Conservation (phyloP, 768 basidiomycete genomes). For the Russula vinacea region DNA sequence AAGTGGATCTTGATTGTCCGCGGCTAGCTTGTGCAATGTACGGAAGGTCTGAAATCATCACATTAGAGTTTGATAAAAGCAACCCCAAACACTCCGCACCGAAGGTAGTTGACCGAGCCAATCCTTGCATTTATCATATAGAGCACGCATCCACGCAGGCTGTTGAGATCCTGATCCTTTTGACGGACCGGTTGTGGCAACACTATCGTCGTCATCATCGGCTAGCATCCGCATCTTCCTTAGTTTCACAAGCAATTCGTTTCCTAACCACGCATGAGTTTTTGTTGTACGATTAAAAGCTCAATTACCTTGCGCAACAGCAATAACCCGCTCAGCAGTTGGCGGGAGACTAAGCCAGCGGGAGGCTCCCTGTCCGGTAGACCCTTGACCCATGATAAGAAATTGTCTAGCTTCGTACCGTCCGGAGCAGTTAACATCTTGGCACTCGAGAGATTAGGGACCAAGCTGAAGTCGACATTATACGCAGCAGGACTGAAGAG, state of each 20-base stretch:
- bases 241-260: constrained; percentile 77
- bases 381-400: constrained; percentile 82
- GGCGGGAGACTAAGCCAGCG: constrained; percentile 93
- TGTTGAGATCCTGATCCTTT: constrained; percentile 69
- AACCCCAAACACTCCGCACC: constrained; percentile 43
- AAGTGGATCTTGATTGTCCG: constrained; percentile 78
- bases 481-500: constrained; percentile 87
- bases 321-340: constrained; percentile 89
- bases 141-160: constrained; percentile 91
- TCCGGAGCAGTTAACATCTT: constrained; percentile 74
- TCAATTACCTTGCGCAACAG: constrained; percentile 76
- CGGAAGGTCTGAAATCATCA: constrained; percentile 52
- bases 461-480: constrained; percentile 89
- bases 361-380: constrained; percentile 93
- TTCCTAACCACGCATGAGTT: constrained; percentile 49
- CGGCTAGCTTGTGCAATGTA: constrained; percentile 58
- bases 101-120: constrained; percentile 77
- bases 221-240: constrained; percentile 89
- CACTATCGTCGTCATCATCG: constrained; percentile 75
- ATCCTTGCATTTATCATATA: constrained; percentile 77
- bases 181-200: constrained; percentile 49
- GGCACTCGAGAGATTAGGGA: constrained; percentile 57
- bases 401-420: constrained; percentile 89
- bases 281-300: not conserved
- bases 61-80: constrained; percentile 24